A percentile compares a stretch with the other conserved stretches of the same genome.
Evolutionary conservation across 768 basidiomycete species (phyloP).

Genomic region (Psilocybe subaeruginosa): DNA sequence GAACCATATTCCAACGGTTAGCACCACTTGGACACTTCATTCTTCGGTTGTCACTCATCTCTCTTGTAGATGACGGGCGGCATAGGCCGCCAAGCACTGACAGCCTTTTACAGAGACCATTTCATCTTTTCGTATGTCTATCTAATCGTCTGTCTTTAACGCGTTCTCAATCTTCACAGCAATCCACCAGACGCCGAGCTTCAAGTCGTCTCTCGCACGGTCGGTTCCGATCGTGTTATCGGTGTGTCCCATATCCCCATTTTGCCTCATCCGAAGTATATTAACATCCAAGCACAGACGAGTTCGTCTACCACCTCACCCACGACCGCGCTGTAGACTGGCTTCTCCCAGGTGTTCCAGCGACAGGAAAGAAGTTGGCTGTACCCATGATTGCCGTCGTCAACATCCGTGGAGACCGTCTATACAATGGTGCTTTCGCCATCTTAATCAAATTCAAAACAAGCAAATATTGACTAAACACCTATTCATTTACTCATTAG

Average conservation of each 20-base stretch:
- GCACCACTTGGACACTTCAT: constrained; percentile 6
- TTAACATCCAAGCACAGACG: constrained; percentile 34
- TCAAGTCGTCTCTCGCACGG: constrained; percentile 51
- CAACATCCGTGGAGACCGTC: constrained; percentile 45
- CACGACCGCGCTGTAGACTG: constrained; percentile 48
- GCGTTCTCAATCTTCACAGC: constrained; percentile 24
- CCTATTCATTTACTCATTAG: constrained; percentile 18
- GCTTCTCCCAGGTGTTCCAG: constrained; percentile 56
- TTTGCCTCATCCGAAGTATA: not conserved
- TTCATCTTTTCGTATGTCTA: constrained; percentile 51
- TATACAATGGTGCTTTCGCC: constrained; percentile 34
- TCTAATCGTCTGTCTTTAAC: not conserved
- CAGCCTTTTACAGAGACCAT: constrained; percentile 58
- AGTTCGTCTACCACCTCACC: constrained; percentile 51
- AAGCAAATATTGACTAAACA: not conserved
- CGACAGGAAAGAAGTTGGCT: constrained; percentile 48
- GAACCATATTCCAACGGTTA: constrained; percentile 58
- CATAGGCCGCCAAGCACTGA: constrained; percentile 49
- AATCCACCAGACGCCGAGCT: constrained; percentile 51
- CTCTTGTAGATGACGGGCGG: constrained; percentile 55
- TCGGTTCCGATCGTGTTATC: constrained; percentile 53
- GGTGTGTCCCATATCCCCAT: constrained; percentile 30
- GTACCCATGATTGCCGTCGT: constrained; percentile 62
- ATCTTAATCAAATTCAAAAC: not conserved
- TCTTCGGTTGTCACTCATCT: not conserved